Evolutionary conservation across 495 filamentous ascomycete species (phyloP), one percentile per base, ranked within the genome.

Genomic region (Aspergillus conjunctus): DNA sequence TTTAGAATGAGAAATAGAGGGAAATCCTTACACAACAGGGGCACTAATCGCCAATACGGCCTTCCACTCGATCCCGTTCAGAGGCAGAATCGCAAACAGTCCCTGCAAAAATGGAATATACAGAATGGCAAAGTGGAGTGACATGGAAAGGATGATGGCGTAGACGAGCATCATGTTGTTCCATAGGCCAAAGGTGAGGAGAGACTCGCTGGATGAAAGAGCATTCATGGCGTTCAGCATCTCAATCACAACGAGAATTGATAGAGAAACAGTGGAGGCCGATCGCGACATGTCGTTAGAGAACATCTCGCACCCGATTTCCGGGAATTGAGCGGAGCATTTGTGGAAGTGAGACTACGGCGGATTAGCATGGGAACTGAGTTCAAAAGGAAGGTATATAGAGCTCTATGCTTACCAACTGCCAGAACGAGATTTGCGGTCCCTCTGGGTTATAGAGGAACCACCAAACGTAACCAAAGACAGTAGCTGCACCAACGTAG

Each of bases 151-250:
- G 12, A 82, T 82, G 65, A 99, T 94, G 62, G 95, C 95, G 65
- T 96, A 97, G 57, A 99, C 88, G 9, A 99, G 83, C 82, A 94
- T 92, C 87, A 96, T 92, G 77, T 99, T 99, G 68, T 94, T 84
- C 93, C 91, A 95, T 26, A 99, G 78, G 17, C 92, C 92, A 62
- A 98, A 86, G 11, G 94, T 97, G 32, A 99, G 76, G 3, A 99
- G 87, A 6, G 91, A 96, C 74, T 98, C 95, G 75, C 90, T 93
- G 9, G 91, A 95, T 15, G 92, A 97, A 15, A 99, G 84, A 1
- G 94, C 94, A 72, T 99, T 99, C 91, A 99, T 96, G 59, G 95
- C 95, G 76, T 99, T 99, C 65, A 99, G 80, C 95, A 99, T 99
- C 81, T 99, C 95, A 70, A 99, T 98, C 61, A 97, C 92, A 31